A percentile compares a stretch with the other conserved stretches of the same genome.
These are phyloP conservation scores for Colletotrichum endophyticum DNA, from an alignment of 2,329 filamentous ascomycete species.

Conservation along the genomic window DNA sequence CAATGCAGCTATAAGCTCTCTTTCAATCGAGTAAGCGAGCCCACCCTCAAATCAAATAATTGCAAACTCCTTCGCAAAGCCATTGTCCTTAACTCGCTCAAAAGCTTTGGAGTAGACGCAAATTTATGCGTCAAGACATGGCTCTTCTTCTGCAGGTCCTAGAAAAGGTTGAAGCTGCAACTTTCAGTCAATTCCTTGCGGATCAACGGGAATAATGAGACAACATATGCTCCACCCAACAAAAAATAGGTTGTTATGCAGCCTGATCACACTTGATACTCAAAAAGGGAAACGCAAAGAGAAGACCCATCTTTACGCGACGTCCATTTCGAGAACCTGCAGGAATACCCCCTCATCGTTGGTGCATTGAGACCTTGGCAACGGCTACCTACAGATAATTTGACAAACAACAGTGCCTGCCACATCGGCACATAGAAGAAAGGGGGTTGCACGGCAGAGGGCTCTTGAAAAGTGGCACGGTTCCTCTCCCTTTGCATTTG, in stretches of 20 bases:
- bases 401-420: background rate
- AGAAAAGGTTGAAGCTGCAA: background rate
- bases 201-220: background rate
- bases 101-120: background rate
- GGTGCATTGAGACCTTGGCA: background rate
- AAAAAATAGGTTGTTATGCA: background rate
- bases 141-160: background rate
- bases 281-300: background rate
- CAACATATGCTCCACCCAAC: background rate
- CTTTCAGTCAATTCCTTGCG: background rate
- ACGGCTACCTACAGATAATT: background rate
- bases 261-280: background rate
- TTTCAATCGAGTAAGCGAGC: background rate
- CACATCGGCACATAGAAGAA: background rate
- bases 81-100: background rate
- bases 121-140: background rate
- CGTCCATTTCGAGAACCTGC: background rate
- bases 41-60: background rate
- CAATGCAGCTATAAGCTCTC: background rate
- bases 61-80: background rate
- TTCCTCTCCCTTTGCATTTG: rapidly evolving
- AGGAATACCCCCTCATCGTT: background rate
- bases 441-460: background rate
- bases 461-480: background rate
- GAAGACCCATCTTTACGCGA: background rate